Evolutionary conservation across 352 stramenopile species (phyloP), one percentile per base, ranked within the genome.

Genomic region (Pythium utonaiense): DNA sequence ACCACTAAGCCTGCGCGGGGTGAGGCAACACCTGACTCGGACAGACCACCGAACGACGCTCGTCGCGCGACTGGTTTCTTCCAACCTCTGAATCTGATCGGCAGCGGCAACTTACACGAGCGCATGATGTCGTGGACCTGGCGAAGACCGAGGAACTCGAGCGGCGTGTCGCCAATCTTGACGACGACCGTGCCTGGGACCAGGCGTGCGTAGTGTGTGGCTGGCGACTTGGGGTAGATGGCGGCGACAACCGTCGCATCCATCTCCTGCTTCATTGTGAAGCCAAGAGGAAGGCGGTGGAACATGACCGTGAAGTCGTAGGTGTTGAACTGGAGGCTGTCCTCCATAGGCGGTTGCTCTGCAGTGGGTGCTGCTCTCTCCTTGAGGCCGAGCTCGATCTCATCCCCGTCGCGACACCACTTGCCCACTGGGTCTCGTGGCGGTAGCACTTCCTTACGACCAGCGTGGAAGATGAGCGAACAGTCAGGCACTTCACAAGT

Each of bases 101-200:
- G 65, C 30, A 96, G 60, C 13, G 86, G 86, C 34, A 93, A 67
- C 31, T 61, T 63, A n/a, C 81, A 83, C 27, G 85, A 84, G 58
- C 84, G 87, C 52, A 96, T 94, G 24, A 93, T 54, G 28, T 90
- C 83, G 66, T 96, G 86, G 47, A 94, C 83, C 34, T 96, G 83
- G 7, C 84, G 86, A 50, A 96, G 75, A 3, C 85, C 83, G 28
- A 90, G 71, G 28, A 77, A 69, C 33, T 77, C 74, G 3, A 95
- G 62, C 33, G 67, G 55, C 14, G 68, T 79, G 36, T 75, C 79
- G 7, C 78, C 84, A 63, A 93, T 92, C 59, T 80, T 77, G 25
- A 91, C 71, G 54, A 96, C 83, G 6, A 73, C 78, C 24, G 91
- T 73, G n/a, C 86, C 84, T 1, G 83, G 72, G 42, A 77, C 58